phyloP scores from a whole-genome alignment of 2,329 filamentous ascomycete genomes.

The Nemania bipapillata region DNA sequence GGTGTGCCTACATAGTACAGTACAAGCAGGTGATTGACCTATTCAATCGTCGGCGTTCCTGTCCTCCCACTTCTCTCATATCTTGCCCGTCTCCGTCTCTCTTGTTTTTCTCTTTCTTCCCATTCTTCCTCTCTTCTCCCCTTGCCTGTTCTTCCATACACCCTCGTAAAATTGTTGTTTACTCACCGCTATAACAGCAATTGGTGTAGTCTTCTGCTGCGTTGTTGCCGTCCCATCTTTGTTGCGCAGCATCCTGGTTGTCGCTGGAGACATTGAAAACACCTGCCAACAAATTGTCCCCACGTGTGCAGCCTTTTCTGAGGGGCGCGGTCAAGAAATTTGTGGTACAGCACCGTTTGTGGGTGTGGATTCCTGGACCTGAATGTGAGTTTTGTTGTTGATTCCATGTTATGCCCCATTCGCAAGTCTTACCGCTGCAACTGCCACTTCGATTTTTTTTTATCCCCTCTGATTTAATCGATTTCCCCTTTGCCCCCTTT shows the following conservation, averaged over 20 bases:
- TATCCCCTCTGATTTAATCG: neutral
- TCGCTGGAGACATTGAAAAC: constrained; percentile 38
- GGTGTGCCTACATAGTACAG: constrained; percentile 32
- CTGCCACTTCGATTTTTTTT: constrained; percentile 22
- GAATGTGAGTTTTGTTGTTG: constrained; percentile 41
- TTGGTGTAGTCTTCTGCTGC: constrained; percentile 29
- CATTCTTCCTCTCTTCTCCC: constrained; percentile 38
- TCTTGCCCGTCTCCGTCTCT: constrained; percentile 47
- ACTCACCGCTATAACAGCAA: constrained; percentile 32
- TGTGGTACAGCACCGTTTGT: constrained; percentile 42
- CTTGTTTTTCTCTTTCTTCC: constrained; percentile 35
- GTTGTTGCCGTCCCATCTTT: constrained; percentile 30
- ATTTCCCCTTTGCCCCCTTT: constrained; percentile 14
- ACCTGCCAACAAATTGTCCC: constrained; percentile 41
- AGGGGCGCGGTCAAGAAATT: constrained; percentile 40
- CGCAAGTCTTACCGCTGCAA: constrained; percentile 1
- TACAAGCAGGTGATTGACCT: constrained; percentile 44
- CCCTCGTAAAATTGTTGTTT: constrained; percentile 27
- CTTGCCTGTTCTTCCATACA: constrained; percentile 39
- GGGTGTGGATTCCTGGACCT: constrained; percentile 40
- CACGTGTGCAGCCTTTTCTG: constrained; percentile 44
- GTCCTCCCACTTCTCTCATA: constrained; percentile 47
- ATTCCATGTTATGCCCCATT: constrained; percentile 40
- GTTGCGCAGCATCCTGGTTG: constrained; percentile 37
- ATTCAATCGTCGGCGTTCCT: constrained; percentile 42